Base-by-base conservation (phyloP, 345 rosid genomes). In the Pugionium cornutum region DNA sequence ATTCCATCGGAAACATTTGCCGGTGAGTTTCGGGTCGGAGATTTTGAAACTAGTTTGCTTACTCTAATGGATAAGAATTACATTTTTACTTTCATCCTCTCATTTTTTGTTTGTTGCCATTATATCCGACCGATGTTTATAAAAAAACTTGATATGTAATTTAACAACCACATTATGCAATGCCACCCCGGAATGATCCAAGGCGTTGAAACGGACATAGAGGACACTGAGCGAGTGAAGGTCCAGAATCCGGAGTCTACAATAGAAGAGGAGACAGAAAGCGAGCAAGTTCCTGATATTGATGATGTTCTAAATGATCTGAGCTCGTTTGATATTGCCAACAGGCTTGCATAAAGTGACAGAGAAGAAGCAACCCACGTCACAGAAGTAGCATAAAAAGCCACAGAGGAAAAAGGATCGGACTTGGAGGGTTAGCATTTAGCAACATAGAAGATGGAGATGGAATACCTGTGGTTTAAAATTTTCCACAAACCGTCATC, bases 351-450 rank as follows among this genome's bases (percentile, higher is more conserved):
- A 4, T 68, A 88, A 73, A 66, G 76, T 2, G 51, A 30, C 1
- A 2, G 57, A 9, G 34, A 73, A 78, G 83, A 94, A 88, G 77
- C 41, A 79, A 27, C 79, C 46, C 1, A 83, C 78, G 1, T 70
- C 91, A 2, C 83, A 78, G 61, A 94, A 86, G 73, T 86, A 90
- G 26, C 99, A 94, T 68, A 90, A 77, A 73, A 90, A 94, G 82
- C 95, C 95, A 28, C 89, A 83, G 73, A 82, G 86, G 83, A 90
- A 79, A 65, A 90, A 94, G 65, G 88, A 90, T 77, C 77, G 96
- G 0, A 68, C 90, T 3, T 94, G 97, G 99, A 83, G 95, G 69
- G 76, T 73, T 5, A 11, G 84, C 69, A 54, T 72, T 73, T 5
- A 11, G 84, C 69, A 54, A 68, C 69, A 73, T 62, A 28, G 61